Conservation (phyloP, 805 yeast genomes). For the Brettanomyces custersianus region DNA sequence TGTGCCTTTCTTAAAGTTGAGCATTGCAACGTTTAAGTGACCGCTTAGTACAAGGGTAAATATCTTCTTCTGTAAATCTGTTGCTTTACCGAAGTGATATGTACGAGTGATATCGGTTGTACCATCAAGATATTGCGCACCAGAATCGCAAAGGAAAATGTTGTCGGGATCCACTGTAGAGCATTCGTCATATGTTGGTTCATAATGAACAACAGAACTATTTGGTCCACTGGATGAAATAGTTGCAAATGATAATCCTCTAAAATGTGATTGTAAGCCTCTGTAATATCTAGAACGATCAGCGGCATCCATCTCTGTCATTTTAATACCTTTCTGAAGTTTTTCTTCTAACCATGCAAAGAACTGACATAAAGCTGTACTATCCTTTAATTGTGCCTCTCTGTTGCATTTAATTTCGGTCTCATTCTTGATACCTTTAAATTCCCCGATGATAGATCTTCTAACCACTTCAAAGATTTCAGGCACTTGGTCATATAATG, state of each 20-base stretch:
- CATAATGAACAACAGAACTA: constrained; percentile 68
- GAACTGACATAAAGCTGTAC: constrained; percentile 63
- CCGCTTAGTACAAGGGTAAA: constrained; percentile 89
- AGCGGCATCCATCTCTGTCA: constrained; percentile 46
- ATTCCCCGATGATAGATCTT: constrained; percentile 34
- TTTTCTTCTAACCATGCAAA: constrained; percentile 76
- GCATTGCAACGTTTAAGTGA: constrained; percentile 75
- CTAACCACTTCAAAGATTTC: constrained; percentile 12
- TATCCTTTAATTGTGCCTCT: constrained; percentile 77
- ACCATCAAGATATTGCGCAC: constrained; percentile 88
- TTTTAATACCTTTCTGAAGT: constrained; percentile 35
- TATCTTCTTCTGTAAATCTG: constrained; percentile 47
- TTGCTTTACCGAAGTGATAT: constrained; percentile 54
- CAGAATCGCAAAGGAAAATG: constrained; percentile 77
- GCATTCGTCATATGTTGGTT: constrained; percentile 52
- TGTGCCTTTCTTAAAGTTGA: constrained; percentile 69
- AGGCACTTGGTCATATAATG: constrained; percentile 19
- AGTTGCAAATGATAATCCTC: constrained; percentile 67
- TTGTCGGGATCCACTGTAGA: constrained; percentile 56
- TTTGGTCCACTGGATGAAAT: constrained; percentile 72
- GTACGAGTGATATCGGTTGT: constrained; percentile 96
- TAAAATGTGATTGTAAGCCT: constrained; percentile 36
- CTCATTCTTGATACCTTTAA: constrained; percentile 70
- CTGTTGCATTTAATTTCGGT: constrained; percentile 66
- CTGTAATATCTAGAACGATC: constrained; percentile 41